phyloP scores from a whole-genome alignment of 768 basidiomycete species.

The Boletus subparvulus region DNA sequence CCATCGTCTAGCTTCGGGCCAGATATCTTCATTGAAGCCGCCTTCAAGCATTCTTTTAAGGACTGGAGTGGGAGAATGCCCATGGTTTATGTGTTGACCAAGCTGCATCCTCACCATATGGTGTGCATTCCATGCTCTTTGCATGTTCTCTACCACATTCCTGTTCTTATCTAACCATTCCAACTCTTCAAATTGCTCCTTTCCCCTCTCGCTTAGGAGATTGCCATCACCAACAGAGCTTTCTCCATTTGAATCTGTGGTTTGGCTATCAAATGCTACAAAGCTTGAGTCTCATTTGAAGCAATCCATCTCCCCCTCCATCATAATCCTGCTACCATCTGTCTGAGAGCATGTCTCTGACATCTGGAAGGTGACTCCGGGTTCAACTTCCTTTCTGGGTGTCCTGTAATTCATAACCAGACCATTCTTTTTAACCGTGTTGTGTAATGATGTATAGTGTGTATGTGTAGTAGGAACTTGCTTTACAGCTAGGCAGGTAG shows the following conservation, averaged over 20 bases:
- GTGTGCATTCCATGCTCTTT: background rate
- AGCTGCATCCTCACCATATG: background rate
- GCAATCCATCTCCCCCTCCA: background rate
- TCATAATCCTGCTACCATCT: rapidly evolving
- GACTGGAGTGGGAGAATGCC: background rate
- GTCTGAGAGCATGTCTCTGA: background rate
- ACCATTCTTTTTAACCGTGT: too few species aligned
- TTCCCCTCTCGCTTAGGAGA: background rate
- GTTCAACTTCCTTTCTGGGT: background rate
- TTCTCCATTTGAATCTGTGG: too few species aligned
- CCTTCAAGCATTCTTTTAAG: background rate
- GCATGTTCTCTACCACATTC: background rate
- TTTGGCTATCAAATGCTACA: background rate
- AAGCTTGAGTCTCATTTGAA: too few species aligned
- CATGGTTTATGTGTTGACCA: background rate
- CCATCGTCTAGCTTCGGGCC: background rate
- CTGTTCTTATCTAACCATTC: background rate
- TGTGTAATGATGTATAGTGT: background rate
- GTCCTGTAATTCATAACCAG: background rate
- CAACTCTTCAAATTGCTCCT: background rate
- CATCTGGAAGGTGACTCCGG: background rate
- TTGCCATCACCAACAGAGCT: rapidly evolving
- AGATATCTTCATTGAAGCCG: rapidly evolving
- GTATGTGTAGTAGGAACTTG: background rate
- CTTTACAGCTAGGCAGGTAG: background rate